These are phyloP conservation scores for Leishmania martiniquensis DNA, from an alignment of 208 protist genomes.

Conservation along the genomic window DNA sequence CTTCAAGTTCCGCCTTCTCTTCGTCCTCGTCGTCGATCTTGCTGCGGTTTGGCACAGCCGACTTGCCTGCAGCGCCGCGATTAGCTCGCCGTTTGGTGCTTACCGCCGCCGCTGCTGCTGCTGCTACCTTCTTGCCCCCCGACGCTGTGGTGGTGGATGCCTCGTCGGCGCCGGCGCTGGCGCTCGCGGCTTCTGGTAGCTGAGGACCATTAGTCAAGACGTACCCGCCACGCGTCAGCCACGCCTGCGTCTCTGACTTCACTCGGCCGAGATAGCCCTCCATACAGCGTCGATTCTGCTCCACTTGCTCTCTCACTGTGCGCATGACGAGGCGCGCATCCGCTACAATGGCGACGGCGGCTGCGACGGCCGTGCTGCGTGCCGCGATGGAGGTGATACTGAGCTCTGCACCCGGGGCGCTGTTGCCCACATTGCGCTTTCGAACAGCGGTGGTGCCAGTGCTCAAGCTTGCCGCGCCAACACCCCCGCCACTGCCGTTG, in stretches of 20 bases:
- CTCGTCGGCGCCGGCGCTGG: not conserved
- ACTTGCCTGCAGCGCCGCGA: slow-evolving; percentile 3
- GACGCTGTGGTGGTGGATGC: not conserved
- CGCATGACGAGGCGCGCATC: slow-evolving; percentile 25
- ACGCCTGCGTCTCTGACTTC: slow-evolving; percentile 22
- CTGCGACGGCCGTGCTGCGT: slow-evolving; percentile 7
- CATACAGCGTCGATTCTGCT: slow-evolving; percentile 22
- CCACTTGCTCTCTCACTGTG: slow-evolving; percentile 21
- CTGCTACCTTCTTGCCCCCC: not conserved
- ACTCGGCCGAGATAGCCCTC: slow-evolving; percentile 16
- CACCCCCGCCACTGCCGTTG: slow-evolving; percentile 14
- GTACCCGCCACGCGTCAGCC: slow-evolving; percentile 38
- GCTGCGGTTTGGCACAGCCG: not conserved
- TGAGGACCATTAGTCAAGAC: not conserved
- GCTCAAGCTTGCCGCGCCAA: not conserved
- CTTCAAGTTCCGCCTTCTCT: slow-evolving; percentile 2
- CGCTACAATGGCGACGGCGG: slow-evolving; percentile 13
- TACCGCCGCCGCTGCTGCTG: not conserved
- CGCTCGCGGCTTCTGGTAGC: not conserved
- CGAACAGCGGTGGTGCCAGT: not conserved
- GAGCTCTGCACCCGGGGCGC: not conserved
- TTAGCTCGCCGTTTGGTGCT: slow-evolving; percentile 7
- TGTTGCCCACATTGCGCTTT: slow-evolving; percentile 8
- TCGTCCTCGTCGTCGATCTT: slow-evolving; percentile 18
- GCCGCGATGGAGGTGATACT: slow-evolving; percentile 2